Evolutionary conservation across 768 basidiomycete genomes (phyloP).

Genomic region (Dentipellis fragilis): DNA sequence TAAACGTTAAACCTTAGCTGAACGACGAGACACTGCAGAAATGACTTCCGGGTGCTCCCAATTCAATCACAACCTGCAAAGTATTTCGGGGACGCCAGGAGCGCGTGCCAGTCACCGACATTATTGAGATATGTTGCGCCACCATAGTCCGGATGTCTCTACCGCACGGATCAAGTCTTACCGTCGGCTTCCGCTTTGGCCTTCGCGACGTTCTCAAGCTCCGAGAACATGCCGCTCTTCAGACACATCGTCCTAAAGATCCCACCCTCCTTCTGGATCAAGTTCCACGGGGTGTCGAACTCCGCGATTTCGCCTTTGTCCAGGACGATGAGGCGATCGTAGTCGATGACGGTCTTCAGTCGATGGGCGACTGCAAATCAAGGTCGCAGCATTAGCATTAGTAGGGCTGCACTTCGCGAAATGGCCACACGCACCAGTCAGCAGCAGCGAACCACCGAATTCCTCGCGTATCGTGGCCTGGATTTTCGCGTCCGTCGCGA

Average conservation of each 20-base stretch:
- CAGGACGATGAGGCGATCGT: constrained; percentile 69
- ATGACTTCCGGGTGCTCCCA: too few species aligned
- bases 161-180: background rate
- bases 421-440: background rate
- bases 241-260: constrained; percentile 43
- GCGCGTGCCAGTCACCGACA: too few species aligned
- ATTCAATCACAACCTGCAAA: too few species aligned
- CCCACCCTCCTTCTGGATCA: constrained; percentile 34
- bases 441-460: constrained; percentile 60
- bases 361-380: background rate
- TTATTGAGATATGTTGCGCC: too few species aligned
- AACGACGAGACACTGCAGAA: too few species aligned
- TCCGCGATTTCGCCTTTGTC: constrained; percentile 49
- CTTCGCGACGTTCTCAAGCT: constrained; percentile 48
- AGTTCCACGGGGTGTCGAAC: constrained; percentile 40
- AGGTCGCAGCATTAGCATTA: background rate
- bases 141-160: too few species aligned
- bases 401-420: background rate
- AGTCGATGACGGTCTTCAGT: constrained; percentile 67
- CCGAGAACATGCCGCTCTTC: constrained; percentile 51
- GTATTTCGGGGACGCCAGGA: too few species aligned
- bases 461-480: constrained; percentile 82
- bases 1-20: too few species aligned
- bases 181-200: constrained; percentile 18
- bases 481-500: constrained; percentile 84